These are phyloP conservation scores for Neurospora sublineolata DNA, from an alignment of 495 filamentous ascomycete genomes.

Conservation along the genomic window DNA sequence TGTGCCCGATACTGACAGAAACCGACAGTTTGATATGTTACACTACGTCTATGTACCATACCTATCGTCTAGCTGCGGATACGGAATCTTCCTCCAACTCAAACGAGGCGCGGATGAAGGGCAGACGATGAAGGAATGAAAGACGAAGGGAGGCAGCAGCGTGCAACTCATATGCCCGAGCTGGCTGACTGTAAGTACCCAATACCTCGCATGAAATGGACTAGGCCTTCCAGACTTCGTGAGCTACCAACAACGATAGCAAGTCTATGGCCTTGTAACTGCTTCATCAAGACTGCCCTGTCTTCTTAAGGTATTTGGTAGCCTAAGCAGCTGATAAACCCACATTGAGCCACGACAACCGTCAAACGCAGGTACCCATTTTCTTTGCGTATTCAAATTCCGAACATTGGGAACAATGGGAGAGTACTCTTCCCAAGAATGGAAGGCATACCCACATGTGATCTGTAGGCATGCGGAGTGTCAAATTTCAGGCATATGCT, in stretches of 20 bases:
- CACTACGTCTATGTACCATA: background rate
- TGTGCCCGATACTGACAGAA: background rate
- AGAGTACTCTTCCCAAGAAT: background rate
- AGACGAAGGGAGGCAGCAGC: background rate
- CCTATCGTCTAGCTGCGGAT: background rate
- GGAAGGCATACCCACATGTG: background rate
- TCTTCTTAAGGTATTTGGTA: background rate
- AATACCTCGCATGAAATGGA: background rate
- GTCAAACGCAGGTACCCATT: background rate
- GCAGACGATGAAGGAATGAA: background rate
- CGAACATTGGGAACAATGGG: background rate
- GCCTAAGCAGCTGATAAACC: background rate
- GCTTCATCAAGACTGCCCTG: background rate
- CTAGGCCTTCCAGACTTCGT: too few relatives aligned
- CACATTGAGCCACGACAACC: background rate
- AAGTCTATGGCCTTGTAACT: background rate
- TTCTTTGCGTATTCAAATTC: background rate
- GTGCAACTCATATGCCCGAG: background rate
- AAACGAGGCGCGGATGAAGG: background rate
- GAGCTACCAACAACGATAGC: rapidly evolving
- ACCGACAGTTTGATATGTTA: background rate
- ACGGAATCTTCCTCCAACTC: background rate
- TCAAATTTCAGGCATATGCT: background rate
- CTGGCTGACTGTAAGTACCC: background rate
- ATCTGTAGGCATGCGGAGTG: background rate